Conservation (phyloP, 139 green algal genomes). For the Closterium sp. region DNA sequence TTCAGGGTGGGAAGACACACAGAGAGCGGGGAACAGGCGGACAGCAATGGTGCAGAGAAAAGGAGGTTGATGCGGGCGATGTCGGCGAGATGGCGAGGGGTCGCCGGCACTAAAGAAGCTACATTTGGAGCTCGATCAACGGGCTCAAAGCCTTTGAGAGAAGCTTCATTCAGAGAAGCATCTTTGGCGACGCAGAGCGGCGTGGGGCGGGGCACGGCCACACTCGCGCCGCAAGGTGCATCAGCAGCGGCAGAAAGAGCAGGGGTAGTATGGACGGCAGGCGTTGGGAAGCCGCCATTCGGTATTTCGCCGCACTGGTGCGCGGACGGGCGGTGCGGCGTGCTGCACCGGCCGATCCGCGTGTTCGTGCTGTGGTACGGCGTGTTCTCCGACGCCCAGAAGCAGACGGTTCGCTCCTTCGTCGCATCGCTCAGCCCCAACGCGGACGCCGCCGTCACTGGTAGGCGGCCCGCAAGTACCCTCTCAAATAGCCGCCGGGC, state of each 20-base stretch:
- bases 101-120: no score
- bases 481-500: no score
- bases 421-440: neutral
- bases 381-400: neutral
- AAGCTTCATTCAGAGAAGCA: neutral
- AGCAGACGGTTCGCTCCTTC: neutral
- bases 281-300: neutral
- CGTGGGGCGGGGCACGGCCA: no score
- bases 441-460: neutral
- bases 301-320: neutral
- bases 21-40: no score
- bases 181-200: no score
- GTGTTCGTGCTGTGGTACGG: neutral
- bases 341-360: neutral
- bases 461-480: neutral
- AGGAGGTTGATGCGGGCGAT: no score
- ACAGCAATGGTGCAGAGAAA: no score
- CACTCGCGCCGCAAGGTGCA: neutral
- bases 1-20: no score
- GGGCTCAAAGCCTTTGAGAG: no score
- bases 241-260: neutral
- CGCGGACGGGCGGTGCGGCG: neutral
- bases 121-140: no score
- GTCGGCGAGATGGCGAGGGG: no score
- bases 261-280: neutral